Conservation (phyloP, 495 filamentous ascomycete genomes). For the Antarctomyces pellizariae region DNA sequence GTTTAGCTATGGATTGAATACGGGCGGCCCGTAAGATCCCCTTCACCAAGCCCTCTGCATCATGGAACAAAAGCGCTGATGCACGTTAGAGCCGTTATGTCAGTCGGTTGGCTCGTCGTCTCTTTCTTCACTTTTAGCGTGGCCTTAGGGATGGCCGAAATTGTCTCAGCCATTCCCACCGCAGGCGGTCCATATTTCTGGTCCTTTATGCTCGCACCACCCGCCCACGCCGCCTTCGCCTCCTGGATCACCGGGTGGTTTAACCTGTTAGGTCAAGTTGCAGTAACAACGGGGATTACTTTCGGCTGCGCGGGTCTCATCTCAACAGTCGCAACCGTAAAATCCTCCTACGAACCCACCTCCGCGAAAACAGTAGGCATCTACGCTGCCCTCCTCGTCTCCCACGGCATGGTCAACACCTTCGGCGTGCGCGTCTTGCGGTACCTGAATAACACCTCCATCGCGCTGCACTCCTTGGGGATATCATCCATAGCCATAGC, state of each 20-base stretch:
- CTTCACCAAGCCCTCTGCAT: too few relatives aligned
- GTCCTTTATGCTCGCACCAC: constrained; percentile 35
- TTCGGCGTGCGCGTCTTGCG: constrained; percentile 32
- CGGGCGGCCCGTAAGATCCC: constrained; percentile 32
- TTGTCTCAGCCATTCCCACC: constrained; percentile 40
- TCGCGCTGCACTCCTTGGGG: constrained; percentile 33
- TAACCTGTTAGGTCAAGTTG: constrained; percentile 35
- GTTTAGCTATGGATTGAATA: constrained; percentile 29
- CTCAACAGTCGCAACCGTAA: constrained; percentile 31
- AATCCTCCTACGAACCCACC: constrained; percentile 25
- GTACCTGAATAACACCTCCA: constrained; percentile 36
- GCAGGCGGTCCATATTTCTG: constrained; percentile 44
- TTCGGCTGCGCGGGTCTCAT: constrained; percentile 40
- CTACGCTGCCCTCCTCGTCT: constrained; percentile 34
- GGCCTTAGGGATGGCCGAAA: constrained; percentile 38
- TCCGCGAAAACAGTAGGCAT: constrained; percentile 33
- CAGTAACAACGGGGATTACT: constrained; percentile 42
- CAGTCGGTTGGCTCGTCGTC: constrained; percentile 34
- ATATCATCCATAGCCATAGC: constrained; percentile 32
- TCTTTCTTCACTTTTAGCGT: constrained; percentile 33
- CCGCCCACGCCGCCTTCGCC: constrained; percentile 28
- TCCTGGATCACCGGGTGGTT: constrained; percentile 46
- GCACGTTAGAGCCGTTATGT: constrained; percentile 23
- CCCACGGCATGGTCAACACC: constrained; percentile 32
- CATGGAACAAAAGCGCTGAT: too few relatives aligned